phyloP scores from a whole-genome alignment of 2,329 filamentous ascomycete species.

The Ophiognomonia clavigignenti-juglandacearum region DNA sequence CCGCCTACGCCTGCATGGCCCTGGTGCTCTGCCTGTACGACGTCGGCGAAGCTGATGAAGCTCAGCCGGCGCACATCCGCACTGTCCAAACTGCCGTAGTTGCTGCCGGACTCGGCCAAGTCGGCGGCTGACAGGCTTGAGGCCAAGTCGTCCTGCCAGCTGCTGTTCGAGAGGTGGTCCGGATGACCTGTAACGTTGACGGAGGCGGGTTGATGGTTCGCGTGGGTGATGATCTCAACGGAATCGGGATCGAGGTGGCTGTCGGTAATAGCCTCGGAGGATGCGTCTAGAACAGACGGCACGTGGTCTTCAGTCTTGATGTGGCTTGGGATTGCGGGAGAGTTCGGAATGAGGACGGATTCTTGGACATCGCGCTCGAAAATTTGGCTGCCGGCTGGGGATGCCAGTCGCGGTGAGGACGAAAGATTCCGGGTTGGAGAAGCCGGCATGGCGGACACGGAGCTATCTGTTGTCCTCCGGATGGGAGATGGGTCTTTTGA shows the following conservation, averaged over 20 bases:
- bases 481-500: constrained; percentile 28
- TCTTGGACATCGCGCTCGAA: constrained; percentile 96
- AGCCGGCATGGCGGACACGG: constrained; percentile 43
- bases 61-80: constrained; percentile 76
- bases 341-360: constrained; percentile 62
- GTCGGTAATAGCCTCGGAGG: constrained; percentile 88
- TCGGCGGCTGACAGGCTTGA: constrained; percentile 33
- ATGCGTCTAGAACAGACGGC: constrained; percentile 84
- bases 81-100: constrained; percentile 69
- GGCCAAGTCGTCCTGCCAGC: constrained; percentile 19
- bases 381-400: constrained; percentile 74
- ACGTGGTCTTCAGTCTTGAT: constrained; percentile 95
- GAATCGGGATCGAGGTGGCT: constrained; percentile 76
- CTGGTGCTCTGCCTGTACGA: constrained; percentile 84
- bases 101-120: constrained; percentile 45
- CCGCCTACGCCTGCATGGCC: constrained; percentile 45
- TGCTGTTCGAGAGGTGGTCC: constrained; percentile 26
- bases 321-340: constrained; percentile 84
- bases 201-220: constrained; percentile 74
- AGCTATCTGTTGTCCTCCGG: constrained; percentile 27
- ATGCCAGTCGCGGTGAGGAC: constrained; percentile 69
- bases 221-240: constrained; percentile 89
- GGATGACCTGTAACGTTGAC: constrained; percentile 48
- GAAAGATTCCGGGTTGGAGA: constrained; percentile 65
- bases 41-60: constrained; percentile 96